phyloP scores from a whole-genome alignment of 2,329 filamentous ascomycete genomes.

The Ophiosphaerella herpotricha region DNA sequence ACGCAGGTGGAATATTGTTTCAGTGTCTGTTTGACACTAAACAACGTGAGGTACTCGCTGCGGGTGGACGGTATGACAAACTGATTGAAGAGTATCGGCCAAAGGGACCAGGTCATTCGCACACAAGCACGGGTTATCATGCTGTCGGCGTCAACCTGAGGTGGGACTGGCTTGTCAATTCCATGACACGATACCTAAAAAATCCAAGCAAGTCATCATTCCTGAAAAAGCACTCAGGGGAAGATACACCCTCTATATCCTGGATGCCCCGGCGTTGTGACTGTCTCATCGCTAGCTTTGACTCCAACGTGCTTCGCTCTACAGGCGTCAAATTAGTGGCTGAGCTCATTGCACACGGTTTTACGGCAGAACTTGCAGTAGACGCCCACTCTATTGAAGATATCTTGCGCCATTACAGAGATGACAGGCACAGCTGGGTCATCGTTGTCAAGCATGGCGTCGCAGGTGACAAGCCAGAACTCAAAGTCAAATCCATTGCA shows the following conservation, averaged over 20 bases:
- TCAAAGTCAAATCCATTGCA: constrained; percentile 79
- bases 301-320: constrained; percentile 73
- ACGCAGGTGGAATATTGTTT: constrained; percentile 78
- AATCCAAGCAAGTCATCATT: constrained; percentile 56
- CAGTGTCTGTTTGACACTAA: constrained; percentile 88
- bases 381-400: constrained; percentile 81
- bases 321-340: constrained; percentile 77
- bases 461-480: constrained; percentile 56
- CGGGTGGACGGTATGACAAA: constrained; percentile 89
- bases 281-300: constrained; percentile 87
- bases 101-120: constrained; percentile 63
- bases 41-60: constrained; percentile 81
- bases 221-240: constrained; percentile 72
- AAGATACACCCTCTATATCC: constrained; percentile 48
- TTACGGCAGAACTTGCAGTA: constrained; percentile 85
- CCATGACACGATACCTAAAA: constrained; percentile 60
- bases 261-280: constrained; percentile 68
- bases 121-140: constrained; percentile 57
- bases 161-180: constrained; percentile 78
- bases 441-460: constrained; percentile 82
- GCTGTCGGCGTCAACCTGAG: constrained; percentile 92
- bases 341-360: constrained; percentile 78
- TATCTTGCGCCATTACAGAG: constrained; percentile 73
- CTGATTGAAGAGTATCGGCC: constrained; percentile 84
- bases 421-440: constrained; percentile 82